Percentiles rank a stretch among this genome's conserved stretches.
These are phyloP conservation scores for Amaranthus tricolor DNA, from an alignment of 179 eudicot genomes.

Conservation along the genomic window DNA sequence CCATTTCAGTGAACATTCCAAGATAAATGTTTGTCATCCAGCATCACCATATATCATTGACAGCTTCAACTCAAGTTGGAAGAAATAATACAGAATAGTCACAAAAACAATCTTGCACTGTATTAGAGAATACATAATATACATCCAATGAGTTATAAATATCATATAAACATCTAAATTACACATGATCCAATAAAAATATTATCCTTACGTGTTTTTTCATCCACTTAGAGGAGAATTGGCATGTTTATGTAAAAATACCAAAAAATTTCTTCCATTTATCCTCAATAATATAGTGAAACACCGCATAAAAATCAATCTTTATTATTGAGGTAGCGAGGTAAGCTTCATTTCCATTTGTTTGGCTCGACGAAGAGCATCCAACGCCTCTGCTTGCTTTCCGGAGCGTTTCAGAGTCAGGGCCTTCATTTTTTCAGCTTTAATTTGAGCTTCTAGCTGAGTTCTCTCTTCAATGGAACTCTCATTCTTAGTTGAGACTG, in stretches of 20 bases:
- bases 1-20: too few species aligned
- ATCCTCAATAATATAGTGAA: not conserved
- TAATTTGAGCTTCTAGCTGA: slow-evolving; percentile 70
- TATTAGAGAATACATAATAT: too few species aligned
- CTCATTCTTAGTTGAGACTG: slow-evolving; percentile 26
- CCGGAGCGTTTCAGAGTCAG: slow-evolving; percentile 76
- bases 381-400: slow-evolving; percentile 84
- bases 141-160: not conserved
- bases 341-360: slow-evolving; percentile 76
- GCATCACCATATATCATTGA: too few species aligned
- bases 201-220: slow-evolving; percentile 6
- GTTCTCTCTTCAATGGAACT: slow-evolving; percentile 43
- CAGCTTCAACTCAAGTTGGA: too few species aligned
- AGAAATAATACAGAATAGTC: too few species aligned
- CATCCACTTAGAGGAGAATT: slow-evolving; percentile 27
- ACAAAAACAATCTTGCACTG: too few species aligned
- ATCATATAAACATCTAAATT: not conserved
- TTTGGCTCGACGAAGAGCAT: slow-evolving; percentile 74
- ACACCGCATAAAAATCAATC: not conserved
- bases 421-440: slow-evolving; percentile 81
- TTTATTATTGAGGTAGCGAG: slow-evolving; percentile 38
- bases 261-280: not conserved
- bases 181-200: slow-evolving; percentile 2
- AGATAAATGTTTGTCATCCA: too few species aligned
- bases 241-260: slow-evolving; percentile 1